Conservation (phyloP, 441 rosid species). For the Mallotus japonicus region DNA sequence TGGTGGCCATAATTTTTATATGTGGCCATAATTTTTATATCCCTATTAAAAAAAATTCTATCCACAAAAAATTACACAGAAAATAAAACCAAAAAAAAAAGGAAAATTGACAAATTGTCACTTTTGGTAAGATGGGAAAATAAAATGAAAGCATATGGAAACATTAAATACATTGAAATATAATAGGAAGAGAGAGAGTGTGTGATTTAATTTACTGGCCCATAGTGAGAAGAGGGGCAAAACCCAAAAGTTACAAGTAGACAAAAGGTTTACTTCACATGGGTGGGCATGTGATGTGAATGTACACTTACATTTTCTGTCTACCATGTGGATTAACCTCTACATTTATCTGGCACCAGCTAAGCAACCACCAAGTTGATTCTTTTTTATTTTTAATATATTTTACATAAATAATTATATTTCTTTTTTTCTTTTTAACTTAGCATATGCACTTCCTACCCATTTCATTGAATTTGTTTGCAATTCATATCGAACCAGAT, state of each 20-base stretch:
- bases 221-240: neutral
- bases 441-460: too few species aligned
- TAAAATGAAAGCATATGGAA: conserved; percentile 10
- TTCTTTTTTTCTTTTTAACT: neutral
- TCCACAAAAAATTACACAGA: too few species aligned
- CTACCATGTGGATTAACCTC: conserved; percentile 68
- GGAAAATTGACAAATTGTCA: neutral
- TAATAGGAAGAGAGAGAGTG: neutral
- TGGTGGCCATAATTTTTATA: too few species aligned
- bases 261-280: conserved; percentile 48
- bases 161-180: neutral
- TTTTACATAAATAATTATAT: neutral
- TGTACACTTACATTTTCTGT: conserved; percentile 45
- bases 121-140: neutral
- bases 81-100: neutral
- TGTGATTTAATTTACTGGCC: conserved; percentile 4
- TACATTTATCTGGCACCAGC: conserved; percentile 64
- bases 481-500: too few species aligned
- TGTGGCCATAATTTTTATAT: too few species aligned
- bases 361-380: conserved; percentile 37
- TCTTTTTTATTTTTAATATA: neutral
- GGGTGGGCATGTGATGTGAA: conserved; percentile 56
- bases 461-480: neutral
- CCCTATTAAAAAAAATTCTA: neutral
- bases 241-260: conserved; percentile 18